Conservation (phyloP, 768 basidiomycete species). For the Mycena maculata region DNA sequence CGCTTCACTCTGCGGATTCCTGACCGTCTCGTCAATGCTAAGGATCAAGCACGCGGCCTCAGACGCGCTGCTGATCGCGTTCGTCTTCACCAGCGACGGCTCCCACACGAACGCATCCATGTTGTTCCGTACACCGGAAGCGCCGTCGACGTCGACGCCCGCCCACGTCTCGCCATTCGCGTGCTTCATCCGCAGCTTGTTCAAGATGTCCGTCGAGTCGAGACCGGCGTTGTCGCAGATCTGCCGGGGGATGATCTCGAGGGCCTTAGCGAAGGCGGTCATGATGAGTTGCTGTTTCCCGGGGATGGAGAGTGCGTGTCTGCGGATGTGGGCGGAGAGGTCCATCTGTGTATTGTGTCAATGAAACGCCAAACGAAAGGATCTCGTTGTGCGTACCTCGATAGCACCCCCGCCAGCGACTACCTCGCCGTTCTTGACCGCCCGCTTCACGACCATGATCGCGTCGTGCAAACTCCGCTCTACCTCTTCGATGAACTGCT, state of each 20-base stretch:
- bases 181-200: slow-evolving; percentile 97
- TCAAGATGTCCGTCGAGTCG: slow-evolving; percentile 96
- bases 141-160: slow-evolving; percentile 94
- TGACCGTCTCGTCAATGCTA: slow-evolving; percentile 97
- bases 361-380: not conserved
- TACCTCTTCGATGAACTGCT: slow-evolving; percentile 99
- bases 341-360: slow-evolving; percentile 80
- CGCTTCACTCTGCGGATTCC: slow-evolving; percentile 93
- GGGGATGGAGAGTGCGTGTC: slow-evolving; percentile 90
- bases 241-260: slow-evolving; percentile 97
- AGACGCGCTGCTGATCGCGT: slow-evolving; percentile 94
- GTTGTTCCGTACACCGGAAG: slow-evolving; percentile 92
- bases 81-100: slow-evolving; percentile 93
- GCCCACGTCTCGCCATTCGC: slow-evolving; percentile 90
- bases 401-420: slow-evolving; percentile 98
- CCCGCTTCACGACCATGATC: slow-evolving; percentile 99
- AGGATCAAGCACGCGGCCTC: slow-evolving; percentile 97
- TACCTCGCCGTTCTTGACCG: slow-evolving; percentile 94
- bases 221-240: slow-evolving; percentile 99
- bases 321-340: slow-evolving; percentile 92
- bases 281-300: slow-evolving; percentile 96
- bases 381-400: slow-evolving; percentile 69
- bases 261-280: slow-evolving; percentile 94
- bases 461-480: slow-evolving; percentile 98
- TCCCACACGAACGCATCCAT: slow-evolving; percentile 99